Evolutionary conservation across 768 basidiomycete species (phyloP).

Genomic region (Tylopilus vinaceipallidus): DNA sequence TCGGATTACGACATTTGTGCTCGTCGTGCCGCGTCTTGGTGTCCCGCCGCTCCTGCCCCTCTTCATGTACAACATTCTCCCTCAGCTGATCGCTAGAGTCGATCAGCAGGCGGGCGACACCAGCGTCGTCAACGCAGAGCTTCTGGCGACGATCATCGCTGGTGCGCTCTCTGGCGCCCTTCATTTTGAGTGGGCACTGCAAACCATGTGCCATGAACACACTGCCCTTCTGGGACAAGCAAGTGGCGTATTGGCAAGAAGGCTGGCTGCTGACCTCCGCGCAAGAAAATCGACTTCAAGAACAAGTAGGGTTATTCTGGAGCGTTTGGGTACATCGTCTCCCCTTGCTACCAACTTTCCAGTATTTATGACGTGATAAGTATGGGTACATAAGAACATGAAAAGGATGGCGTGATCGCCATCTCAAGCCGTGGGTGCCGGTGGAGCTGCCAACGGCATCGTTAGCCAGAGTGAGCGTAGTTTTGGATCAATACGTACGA

Average conservation of each 20-base stretch:
- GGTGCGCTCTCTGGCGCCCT: slow-evolving; percentile 65
- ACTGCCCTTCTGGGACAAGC: slow-evolving; percentile 56
- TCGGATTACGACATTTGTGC: slow-evolving; percentile 64
- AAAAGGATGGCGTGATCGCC: slow-evolving; percentile 17
- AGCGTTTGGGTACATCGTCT: slow-evolving; percentile 58
- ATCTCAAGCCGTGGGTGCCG: slow-evolving; percentile 42
- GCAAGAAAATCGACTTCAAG: slow-evolving; percentile 44
- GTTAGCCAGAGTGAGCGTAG: slow-evolving; percentile 1
- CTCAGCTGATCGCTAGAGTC: slow-evolving; percentile 50
- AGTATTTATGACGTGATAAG: slow-evolving; percentile 41
- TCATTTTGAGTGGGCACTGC: slow-evolving; percentile 69
- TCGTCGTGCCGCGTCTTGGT: slow-evolving; percentile 57
- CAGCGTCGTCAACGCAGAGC: slow-evolving; percentile 50
- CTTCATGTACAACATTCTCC: slow-evolving; percentile 68
- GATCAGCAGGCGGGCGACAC: slow-evolving; percentile 57
- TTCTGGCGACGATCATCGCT: slow-evolving; percentile 62
- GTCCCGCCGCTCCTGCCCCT: slow-evolving; percentile 68
- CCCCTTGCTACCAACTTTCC: slow-evolving; percentile 76
- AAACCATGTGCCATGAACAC: slow-evolving; percentile 50
- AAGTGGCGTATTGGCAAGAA: slow-evolving; percentile 61
- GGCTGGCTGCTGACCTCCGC: slow-evolving; percentile 62
- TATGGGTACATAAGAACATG: background rate
- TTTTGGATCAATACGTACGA: slow-evolving; percentile 49
- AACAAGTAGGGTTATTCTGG: slow-evolving; percentile 52
- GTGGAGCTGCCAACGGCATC: slow-evolving; percentile 41